phyloP scores from a whole-genome alignment of 441 rosid genomes.

The Gossypium schwendimanii region DNA sequence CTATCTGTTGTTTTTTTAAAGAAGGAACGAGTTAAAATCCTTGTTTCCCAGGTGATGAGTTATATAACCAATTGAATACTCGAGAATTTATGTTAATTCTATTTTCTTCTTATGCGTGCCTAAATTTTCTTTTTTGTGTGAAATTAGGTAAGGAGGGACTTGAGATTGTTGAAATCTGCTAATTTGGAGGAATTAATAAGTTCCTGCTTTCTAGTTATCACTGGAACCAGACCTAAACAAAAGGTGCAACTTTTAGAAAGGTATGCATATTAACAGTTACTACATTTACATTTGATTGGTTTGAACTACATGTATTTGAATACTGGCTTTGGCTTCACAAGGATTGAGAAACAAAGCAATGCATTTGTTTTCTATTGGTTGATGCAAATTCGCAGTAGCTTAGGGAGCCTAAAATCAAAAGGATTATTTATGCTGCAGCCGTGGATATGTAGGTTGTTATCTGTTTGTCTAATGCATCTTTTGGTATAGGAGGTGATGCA shows the following conservation, averaged over 20 bases:
- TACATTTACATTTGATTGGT: not conserved
- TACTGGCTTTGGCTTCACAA: not conserved
- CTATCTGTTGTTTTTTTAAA: not conserved
- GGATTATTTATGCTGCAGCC: not conserved
- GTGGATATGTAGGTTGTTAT: not conserved
- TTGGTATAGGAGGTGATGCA: not conserved
- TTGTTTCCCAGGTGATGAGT: not conserved
- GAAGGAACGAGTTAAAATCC: not conserved
- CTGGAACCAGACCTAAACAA: slow-evolving; percentile 51
- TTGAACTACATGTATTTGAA: not conserved
- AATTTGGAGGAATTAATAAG: slow-evolving; percentile 52
- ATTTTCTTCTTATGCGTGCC: not conserved
- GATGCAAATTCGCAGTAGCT: not conserved
- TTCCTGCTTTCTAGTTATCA: slow-evolving; percentile 60
- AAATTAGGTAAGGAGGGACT: slow-evolving; percentile 71
- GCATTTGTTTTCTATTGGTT: not conserved
- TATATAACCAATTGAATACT: not conserved
- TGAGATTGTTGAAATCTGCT: slow-evolving; percentile 61
- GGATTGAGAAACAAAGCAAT: not conserved
- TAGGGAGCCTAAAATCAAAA: not conserved
- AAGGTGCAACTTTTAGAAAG: slow-evolving; percentile 73
- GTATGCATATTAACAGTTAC: slow-evolving; percentile 21
- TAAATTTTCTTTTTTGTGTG: not conserved
- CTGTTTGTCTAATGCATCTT: not conserved
- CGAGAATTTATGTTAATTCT: not conserved